phyloP scores from a whole-genome alignment of 805 yeast species.

The Wickerhamomyces xylosicus region DNA sequence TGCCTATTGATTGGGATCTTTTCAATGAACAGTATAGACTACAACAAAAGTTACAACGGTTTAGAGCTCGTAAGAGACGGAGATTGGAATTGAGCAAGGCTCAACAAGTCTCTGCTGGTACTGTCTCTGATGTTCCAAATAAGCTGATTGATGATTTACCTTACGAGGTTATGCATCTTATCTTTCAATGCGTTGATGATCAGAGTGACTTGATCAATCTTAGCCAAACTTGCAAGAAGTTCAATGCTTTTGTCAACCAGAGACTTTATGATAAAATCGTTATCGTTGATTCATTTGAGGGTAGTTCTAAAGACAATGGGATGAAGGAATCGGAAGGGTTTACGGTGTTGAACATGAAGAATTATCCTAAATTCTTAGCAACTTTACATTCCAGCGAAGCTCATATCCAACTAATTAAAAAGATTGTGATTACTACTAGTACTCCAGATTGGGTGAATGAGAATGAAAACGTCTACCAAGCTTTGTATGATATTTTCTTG shows the following conservation, averaged over 20 bases:
- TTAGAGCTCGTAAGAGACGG: conserved; percentile 3
- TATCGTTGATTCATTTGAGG: conserved; percentile 16
- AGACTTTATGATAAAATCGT: conserved; percentile 17
- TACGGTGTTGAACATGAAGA: conserved; percentile 14
- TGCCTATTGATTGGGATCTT: conserved; percentile 21
- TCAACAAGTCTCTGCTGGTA: conserved; percentile 4
- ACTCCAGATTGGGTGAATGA: conserved; percentile 16
- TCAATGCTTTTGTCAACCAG: conserved; percentile 17
- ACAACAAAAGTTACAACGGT: conserved; percentile 11
- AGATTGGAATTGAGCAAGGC: too few relatives aligned
- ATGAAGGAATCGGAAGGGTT: conserved; percentile 10
- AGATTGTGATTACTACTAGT: conserved; percentile 20
- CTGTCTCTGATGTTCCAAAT: conserved; percentile 7
- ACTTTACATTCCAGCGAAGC: conserved; percentile 18
- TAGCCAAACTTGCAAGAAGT: conserved; percentile 16
- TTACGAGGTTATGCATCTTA: conserved; percentile 18
- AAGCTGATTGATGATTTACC: conserved; percentile 22
- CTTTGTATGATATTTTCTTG: conserved; percentile 18
- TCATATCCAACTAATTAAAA: conserved; percentile 13
- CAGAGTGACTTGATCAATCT: conserved; percentile 19
- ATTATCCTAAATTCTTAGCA: conserved; percentile 19
- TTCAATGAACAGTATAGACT: conserved; percentile 18
- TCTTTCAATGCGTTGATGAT: conserved; percentile 17
- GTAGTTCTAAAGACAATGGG: conserved; percentile 11
- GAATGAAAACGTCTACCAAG: conserved; percentile 12